These are phyloP conservation scores for Hypocrella siamensis DNA, from an alignment of 2,329 filamentous ascomycete genomes.

Conservation along the genomic window DNA sequence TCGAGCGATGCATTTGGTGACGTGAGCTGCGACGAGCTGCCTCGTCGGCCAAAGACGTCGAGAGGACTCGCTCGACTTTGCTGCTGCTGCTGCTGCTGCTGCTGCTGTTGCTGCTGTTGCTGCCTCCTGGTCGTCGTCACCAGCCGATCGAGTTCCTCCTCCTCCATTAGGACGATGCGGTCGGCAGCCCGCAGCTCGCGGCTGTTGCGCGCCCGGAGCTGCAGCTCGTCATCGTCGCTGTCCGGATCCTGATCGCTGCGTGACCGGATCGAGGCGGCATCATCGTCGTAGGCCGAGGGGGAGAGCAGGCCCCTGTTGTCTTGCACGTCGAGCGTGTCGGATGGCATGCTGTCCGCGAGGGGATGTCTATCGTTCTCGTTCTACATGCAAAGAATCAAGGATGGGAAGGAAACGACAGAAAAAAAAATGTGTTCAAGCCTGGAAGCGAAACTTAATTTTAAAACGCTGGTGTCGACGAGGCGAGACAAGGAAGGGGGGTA, in stretches of 20 bases:
- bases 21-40: constrained; percentile 17
- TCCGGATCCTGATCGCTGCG: constrained; percentile 60
- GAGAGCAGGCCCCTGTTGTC: constrained; percentile 39
- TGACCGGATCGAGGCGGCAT: constrained; percentile 50
- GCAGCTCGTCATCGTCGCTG: constrained; percentile 58
- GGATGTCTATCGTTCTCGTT: too few relatives aligned
- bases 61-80: constrained; percentile 35
- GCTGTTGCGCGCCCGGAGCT: constrained; percentile 50
- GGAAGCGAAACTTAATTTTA: too few relatives aligned
- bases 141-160: constrained; percentile 53
- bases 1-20: constrained; percentile 29
- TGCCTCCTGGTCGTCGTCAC: constrained; percentile 35
- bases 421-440: too few relatives aligned
- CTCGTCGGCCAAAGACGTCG: constrained; percentile 23
- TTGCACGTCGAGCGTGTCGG: constrained; percentile 9
- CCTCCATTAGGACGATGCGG: constrained; percentile 54
- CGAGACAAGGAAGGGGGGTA: too few relatives aligned
- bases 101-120: constrained; percentile 33
- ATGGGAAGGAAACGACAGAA: background rate
- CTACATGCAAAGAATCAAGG: too few relatives aligned
- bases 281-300: constrained; percentile 50
- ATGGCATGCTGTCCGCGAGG: constrained; percentile 5
- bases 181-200: constrained; percentile 56
- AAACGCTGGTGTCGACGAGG: too few relatives aligned
- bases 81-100: constrained; percentile 34